Percentiles rank a stretch among this genome's conserved stretches.
Conservation (phyloP, 148 eudicot species). For the Rheum nobile region DNA sequence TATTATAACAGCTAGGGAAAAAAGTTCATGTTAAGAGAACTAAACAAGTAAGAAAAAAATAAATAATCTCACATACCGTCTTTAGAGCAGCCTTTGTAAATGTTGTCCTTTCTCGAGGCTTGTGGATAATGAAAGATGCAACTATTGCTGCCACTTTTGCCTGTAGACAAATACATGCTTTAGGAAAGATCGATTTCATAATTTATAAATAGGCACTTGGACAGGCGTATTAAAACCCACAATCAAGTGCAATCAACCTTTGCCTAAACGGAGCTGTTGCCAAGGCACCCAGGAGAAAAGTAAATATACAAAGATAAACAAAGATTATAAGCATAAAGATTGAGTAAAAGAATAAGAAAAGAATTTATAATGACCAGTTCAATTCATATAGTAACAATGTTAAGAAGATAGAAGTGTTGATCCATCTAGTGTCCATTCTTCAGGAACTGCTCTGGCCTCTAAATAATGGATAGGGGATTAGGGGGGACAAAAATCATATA, state of each 20-base stretch:
- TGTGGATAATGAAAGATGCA: slow-evolving; percentile 90
- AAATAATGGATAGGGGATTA: not conserved
- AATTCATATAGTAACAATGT: not conserved
- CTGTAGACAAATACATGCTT: slow-evolving; percentile 26
- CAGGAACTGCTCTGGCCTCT: not conserved
- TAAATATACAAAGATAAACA: not conserved
- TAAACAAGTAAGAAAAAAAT: too few species aligned
- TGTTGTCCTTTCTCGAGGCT: slow-evolving; percentile 63
- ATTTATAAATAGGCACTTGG: not conserved
- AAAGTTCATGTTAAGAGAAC: not conserved
- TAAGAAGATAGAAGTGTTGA: not conserved
- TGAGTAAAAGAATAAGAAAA: not conserved
- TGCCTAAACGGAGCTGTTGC: not conserved
- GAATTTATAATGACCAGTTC: not conserved
- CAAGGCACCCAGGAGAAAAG: too few species aligned
- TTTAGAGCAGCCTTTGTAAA: slow-evolving; percentile 72
- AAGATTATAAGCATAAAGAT: not conserved
- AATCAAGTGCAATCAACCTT: not conserved
- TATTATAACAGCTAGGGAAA: not conserved
- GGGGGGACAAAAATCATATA: not conserved
- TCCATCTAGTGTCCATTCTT: not conserved
- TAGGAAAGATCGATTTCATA: not conserved
- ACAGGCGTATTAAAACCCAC: not conserved
- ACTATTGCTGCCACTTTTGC: slow-evolving; percentile 68
- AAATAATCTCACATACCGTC: too few species aligned